A percentile compares a stretch with the other conserved stretches of the same genome.
phyloP scores from a whole-genome alignment of 192 early-diverging fungal genomes.

The Backusella circina region DNA sequence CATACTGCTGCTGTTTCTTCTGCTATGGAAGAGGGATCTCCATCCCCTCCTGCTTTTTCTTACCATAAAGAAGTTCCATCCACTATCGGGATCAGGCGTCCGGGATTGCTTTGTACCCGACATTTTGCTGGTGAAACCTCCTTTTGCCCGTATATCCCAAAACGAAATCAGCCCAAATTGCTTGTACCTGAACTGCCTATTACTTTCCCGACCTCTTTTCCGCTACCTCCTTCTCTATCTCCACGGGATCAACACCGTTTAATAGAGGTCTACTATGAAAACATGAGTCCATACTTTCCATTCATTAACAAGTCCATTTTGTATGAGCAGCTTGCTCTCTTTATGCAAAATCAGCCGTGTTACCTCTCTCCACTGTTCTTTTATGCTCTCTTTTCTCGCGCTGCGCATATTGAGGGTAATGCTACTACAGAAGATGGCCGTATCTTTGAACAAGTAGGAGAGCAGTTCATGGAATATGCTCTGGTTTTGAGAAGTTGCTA shows the following conservation, averaged over 20 bases:
- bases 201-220: not conserved
- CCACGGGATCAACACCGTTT: not conserved
- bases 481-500: constrained; percentile 48
- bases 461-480: not conserved
- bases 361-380: not conserved
- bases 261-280: not conserved
- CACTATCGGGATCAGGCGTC: not conserved
- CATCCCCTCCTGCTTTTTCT: not conserved
- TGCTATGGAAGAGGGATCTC: not conserved
- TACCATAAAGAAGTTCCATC: not conserved
- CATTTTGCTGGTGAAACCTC: not conserved
- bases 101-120: not conserved
- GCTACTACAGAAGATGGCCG: not conserved
- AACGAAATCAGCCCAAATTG: not conserved
- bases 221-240: not conserved
- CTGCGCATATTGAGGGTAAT: not conserved
- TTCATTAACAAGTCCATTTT: not conserved
- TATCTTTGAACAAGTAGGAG: not conserved
- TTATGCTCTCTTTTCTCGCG: not conserved
- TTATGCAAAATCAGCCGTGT: not conserved
- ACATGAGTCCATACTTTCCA: not conserved
- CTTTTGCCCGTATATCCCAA: not conserved
- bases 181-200: not conserved
- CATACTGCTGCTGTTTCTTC: not conserved
- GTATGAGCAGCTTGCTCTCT: not conserved